Evolutionary conservation across 768 basidiomycete species (phyloP).

Genomic region (Kwoniella dendrophila): DNA sequence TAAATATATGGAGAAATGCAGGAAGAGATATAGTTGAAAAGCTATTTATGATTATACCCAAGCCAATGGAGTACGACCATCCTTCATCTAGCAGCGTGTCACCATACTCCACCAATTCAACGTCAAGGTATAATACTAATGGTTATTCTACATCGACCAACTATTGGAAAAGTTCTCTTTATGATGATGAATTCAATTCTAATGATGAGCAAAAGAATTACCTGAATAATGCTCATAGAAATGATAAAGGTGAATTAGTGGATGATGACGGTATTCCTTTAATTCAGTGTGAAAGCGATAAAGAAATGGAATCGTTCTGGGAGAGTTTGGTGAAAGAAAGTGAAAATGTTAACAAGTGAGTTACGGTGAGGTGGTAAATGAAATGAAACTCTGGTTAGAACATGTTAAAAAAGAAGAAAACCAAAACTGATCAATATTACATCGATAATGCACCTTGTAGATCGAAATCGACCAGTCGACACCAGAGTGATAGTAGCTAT

Average conservation of each 20-base stretch:
- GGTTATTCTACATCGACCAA: not conserved
- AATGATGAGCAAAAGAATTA: slow-evolving; percentile 23
- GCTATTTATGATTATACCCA: slow-evolving; percentile 36
- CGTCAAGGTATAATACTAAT: not conserved
- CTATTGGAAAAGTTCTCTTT: not conserved
- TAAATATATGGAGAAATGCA: slow-evolving; percentile 41
- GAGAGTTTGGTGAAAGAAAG: not conserved
- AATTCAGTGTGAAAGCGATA: slow-evolving; percentile 17
- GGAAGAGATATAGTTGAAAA: slow-evolving; percentile 48
- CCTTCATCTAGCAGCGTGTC: not conserved
- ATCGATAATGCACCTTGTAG: no score
- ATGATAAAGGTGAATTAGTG: slow-evolving; percentile 37
- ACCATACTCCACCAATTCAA: not conserved
- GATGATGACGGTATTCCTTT: slow-evolving; percentile 43
- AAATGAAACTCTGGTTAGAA: no score
- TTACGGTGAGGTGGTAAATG: no score
- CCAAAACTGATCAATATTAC: no score
- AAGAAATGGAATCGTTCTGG: slow-evolving; percentile 5
- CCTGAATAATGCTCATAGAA: slow-evolving; percentile 19
- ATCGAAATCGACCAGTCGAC: no score
- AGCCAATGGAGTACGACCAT: not conserved
- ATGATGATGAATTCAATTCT: slow-evolving; percentile 1
- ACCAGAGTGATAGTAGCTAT: no score
- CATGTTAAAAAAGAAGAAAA: no score
- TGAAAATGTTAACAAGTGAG: not conserved